Evolutionary conservation across 106 monocot genomes (phyloP).

Genomic region (Dendrobium nobile): DNA sequence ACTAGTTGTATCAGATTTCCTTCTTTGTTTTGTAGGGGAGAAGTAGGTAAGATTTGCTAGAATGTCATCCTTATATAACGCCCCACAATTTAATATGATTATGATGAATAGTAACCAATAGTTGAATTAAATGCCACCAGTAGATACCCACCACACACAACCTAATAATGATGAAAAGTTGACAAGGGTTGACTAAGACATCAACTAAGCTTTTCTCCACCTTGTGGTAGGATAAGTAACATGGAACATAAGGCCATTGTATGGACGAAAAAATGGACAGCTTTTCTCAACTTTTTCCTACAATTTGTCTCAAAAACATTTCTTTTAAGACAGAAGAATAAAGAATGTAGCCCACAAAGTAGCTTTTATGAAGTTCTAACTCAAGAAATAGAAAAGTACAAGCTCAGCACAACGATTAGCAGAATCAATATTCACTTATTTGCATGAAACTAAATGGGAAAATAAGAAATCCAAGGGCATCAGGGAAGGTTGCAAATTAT

Average conservation of each 20-base stretch:
- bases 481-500: not conserved
- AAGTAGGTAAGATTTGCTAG: not conserved
- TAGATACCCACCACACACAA: not conserved
- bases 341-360: no score
- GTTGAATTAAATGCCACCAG: not conserved
- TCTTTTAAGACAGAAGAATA: no score
- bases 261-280: no score
- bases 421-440: not conserved
- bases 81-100: not conserved
- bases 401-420: not conserved
- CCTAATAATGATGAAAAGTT: not conserved
- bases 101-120: not conserved
- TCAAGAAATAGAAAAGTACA: not conserved
- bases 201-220: not conserved
- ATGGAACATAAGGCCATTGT: no score
- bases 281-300: not conserved
- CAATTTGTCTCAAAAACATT: not conserved
- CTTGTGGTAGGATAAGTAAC: no score
- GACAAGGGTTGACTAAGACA: not conserved
- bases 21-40: not conserved
- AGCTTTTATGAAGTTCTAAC: not conserved
- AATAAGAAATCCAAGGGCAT: not conserved
- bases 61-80: not conserved
- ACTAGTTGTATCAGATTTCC: not conserved
- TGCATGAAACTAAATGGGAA: not conserved